Conservation (phyloP, 345 rosid species). For the Lepidium sativum region DNA sequence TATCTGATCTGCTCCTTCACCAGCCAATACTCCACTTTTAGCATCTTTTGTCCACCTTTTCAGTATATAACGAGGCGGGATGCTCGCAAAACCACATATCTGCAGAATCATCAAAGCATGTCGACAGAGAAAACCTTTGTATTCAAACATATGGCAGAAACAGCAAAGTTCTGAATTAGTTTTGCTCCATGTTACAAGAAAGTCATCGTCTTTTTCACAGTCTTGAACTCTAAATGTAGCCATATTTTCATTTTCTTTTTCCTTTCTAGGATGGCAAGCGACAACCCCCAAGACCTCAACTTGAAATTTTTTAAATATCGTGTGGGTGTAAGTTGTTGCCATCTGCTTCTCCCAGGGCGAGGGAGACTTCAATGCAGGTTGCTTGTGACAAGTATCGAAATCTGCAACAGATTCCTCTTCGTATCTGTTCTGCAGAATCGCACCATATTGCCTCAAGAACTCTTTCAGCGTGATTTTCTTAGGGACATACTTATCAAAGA, state of each 20-base stretch:
- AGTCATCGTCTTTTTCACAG: slow-evolving; percentile 45
- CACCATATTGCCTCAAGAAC: slow-evolving; percentile 49
- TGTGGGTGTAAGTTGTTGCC: slow-evolving; percentile 50
- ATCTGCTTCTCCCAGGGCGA: slow-evolving; percentile 66
- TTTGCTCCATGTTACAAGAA: slow-evolving; percentile 44
- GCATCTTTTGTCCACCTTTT: slow-evolving; percentile 69
- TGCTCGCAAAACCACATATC: slow-evolving; percentile 48
- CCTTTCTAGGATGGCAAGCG: slow-evolving; percentile 57
- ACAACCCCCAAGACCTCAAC: slow-evolving; percentile 63
- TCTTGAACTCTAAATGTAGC: slow-evolving; percentile 54
- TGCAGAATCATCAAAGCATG: slow-evolving; percentile 67
- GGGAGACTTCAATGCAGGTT: slow-evolving; percentile 57
- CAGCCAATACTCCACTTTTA: slow-evolving; percentile 27
- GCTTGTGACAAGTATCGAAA: slow-evolving; percentile 58
- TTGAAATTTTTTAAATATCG: slow-evolving; percentile 56
- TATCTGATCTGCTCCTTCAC: slow-evolving; percentile 22
- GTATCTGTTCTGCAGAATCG: slow-evolving; percentile 46
- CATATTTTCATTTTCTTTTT: slow-evolving; percentile 39
- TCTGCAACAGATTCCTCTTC: slow-evolving; percentile 68
- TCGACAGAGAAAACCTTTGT: slow-evolving; percentile 57
- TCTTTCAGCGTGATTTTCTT: slow-evolving; percentile 55
- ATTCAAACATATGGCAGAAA: slow-evolving; percentile 48
- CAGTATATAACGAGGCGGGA: slow-evolving; percentile 48
- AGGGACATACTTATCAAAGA: slow-evolving; percentile 53
- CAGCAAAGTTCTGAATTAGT: slow-evolving; percentile 43